These are phyloP conservation scores for Miscanthus lutarioriparius DNA, from an alignment of 176 grass and related monocot genomes.

Conservation along the genomic window DNA sequence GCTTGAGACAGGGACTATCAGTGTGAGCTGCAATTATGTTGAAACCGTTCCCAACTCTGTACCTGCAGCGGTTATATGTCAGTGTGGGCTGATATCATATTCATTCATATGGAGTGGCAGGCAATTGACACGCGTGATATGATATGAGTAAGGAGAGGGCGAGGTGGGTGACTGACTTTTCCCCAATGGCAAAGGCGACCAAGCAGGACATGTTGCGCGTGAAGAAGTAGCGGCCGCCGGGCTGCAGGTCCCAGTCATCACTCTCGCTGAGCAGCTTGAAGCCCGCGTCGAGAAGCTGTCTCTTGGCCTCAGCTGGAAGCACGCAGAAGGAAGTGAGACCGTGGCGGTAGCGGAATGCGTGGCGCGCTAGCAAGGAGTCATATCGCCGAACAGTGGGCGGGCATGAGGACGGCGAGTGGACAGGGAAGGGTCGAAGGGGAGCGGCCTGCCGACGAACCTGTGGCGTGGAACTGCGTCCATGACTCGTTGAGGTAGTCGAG, in stretches of 20 bases:
- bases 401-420: neutral
- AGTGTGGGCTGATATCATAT: neutral
- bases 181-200: conserved; percentile 79
- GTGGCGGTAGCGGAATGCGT: neutral
- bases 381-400: conserved; percentile 1
- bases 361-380: neutral
- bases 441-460: conserved; percentile 43
- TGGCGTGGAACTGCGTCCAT: conserved; percentile 98
- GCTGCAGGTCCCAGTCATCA: conserved; percentile 90
- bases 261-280: conserved; percentile 86
- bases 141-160: neutral
- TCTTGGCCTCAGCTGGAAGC: conserved; percentile 83
- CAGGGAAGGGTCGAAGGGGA: no score
- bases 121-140: neutral
- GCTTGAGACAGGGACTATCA: conserved; percentile 93
- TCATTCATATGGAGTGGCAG: neutral
- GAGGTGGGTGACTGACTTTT: conserved; percentile 52
- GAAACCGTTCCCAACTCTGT: conserved; percentile 75
- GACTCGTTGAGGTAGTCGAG: conserved; percentile 99
- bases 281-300: conserved; percentile 71
- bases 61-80: conserved; percentile 39
- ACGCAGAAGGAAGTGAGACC: neutral
- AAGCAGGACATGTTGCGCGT: conserved; percentile 94
- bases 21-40: conserved; percentile 93
- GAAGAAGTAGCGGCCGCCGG: conserved; percentile 97